Evolutionary conservation across 2,329 filamentous ascomycete genomes (phyloP).

Genomic region (Sporothrix pallida): DNA sequence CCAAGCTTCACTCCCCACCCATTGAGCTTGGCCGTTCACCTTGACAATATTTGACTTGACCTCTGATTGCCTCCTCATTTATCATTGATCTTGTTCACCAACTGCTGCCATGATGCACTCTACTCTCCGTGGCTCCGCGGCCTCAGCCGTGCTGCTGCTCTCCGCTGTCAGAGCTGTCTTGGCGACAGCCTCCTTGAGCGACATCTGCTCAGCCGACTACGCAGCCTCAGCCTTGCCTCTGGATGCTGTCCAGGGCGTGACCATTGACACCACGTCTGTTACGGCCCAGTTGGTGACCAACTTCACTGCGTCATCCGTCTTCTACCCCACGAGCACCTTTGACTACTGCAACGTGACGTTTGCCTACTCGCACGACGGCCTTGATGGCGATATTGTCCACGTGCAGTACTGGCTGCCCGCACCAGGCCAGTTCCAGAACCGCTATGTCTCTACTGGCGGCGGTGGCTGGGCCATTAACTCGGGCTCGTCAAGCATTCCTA

Average conservation of each 20-base stretch:
- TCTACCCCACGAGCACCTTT: constrained; percentile 36
- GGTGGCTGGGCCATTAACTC: constrained; percentile 47
- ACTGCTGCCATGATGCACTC: background rate
- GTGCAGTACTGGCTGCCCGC: constrained; percentile 47
- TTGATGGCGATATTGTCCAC: constrained; percentile 42
- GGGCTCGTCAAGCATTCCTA: constrained; percentile 41
- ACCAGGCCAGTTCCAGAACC: constrained; percentile 50
- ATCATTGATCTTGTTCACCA: background rate
- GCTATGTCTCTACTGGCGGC: constrained; percentile 54
- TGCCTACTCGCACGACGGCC: constrained; percentile 45
- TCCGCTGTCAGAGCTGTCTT: background rate
- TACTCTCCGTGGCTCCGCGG: background rate
- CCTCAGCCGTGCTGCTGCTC: constrained; percentile 1
- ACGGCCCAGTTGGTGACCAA: constrained; percentile 18
- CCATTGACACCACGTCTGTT: constrained; percentile 16
- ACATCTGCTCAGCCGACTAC: background rate
- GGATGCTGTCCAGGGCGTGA: constrained; percentile 6
- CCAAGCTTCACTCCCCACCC: background rate
- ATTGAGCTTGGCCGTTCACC: background rate
- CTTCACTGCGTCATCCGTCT: constrained; percentile 15
- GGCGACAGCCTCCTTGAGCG: constrained; percentile 39
- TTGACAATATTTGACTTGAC: background rate
- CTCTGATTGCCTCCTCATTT: background rate
- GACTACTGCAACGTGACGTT: constrained; percentile 51
- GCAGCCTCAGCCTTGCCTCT: background rate